Evolutionary conservation across 108 stramenopile genomes (phyloP), one percentile per base, ranked within the genome.

Genomic region (Poteriospumella lacustris): DNA sequence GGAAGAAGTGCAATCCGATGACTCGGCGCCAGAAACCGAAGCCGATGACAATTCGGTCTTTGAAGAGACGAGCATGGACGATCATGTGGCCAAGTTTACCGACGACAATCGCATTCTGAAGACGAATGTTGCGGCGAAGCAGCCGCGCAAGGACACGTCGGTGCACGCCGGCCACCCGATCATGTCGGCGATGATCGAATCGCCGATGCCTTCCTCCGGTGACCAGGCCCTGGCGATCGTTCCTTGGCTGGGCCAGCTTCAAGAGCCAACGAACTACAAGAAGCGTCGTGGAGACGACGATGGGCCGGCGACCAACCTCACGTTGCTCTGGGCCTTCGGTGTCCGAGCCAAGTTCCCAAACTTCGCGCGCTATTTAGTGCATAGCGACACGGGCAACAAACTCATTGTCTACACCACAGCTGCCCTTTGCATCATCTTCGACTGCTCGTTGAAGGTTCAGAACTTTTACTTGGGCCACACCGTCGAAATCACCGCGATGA

Each of bases 221-320:
- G 70, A 42, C 42, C 15, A 42, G 9, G 3, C 15, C 3, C 36
- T 29, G 12, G 70, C 40, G 36, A 73, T 42, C 36, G 70, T 73
- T 73, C 70, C 43, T 5, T 73, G 70, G 70, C 19, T 52, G 5
- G 70, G 70, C 5, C 70, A 73, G 42, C 26, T 73, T 26, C 40
- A 36, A 33, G 70, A 73, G 41, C 70, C 70, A 56, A 73, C 70
- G 9, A 73, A 73, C 31, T 73, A 42, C 41, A 56, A 52, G 31
- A 9, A 9, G 15, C 12, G 29, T 12, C 26, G 42, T 24, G 26
- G 41, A 9, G 28, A 56, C 26, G 5, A 9, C 3, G 38, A 36
- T 42, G 70, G 12, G 12, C 70, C 70, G 3, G 70, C 26, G 9
- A 73, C 44, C 70, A 73, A 73, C 24, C 36, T 73, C 26, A 56